Percentiles rank a stretch among this genome's conserved stretches.
phyloP scores from a whole-genome alignment of 1,284 basidiomycete genomes.

The Heliocybe sulcata region DNA sequence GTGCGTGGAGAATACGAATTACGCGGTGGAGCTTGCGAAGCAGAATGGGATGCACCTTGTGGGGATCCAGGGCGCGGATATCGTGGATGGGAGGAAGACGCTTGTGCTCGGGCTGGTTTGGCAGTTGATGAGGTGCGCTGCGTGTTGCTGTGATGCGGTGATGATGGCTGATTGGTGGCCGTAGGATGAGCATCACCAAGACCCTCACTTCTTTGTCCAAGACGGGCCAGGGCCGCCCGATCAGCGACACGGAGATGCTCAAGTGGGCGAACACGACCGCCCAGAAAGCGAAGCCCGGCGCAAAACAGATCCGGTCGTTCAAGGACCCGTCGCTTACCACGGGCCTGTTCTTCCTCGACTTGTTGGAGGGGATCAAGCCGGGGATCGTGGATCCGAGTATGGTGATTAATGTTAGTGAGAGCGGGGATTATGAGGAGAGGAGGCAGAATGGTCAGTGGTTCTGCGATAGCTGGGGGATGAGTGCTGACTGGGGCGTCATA shows the following conservation, averaged over 20 bases:
- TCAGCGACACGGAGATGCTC: constrained; percentile 91
- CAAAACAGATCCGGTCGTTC: constrained; percentile 81
- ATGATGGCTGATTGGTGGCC: background rate
- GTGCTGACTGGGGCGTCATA: no score
- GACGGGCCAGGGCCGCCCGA: constrained; percentile 67
- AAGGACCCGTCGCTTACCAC: constrained; percentile 91
- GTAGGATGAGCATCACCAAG: constrained; percentile 84
- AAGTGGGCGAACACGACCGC: constrained; percentile 94
- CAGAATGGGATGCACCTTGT: constrained; percentile 94
- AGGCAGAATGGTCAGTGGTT: constrained; percentile 78
- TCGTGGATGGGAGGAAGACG: constrained; percentile 89
- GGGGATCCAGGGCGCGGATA: constrained; percentile 96
- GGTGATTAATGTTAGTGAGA: constrained; percentile 57
- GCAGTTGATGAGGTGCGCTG: constrained; percentile 87
- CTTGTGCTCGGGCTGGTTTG: constrained; percentile 94
- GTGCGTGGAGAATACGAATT: constrained; percentile 98
- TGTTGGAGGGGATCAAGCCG: constrained; percentile 86
- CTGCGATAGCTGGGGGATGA: background rate
- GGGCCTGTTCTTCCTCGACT: constrained; percentile 90
- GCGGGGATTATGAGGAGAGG: constrained; percentile 82
- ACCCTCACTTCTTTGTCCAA: constrained; percentile 79
- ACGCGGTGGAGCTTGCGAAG: constrained; percentile 88
- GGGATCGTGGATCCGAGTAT: constrained; percentile 93
- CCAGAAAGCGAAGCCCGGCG: constrained; percentile 61
- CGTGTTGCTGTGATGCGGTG: constrained; percentile 3